A percentile compares a stretch with the other conserved stretches of the same genome.
phyloP scores from a whole-genome alignment of 306 rosid genomes.

The Crataegus laevigata region DNA sequence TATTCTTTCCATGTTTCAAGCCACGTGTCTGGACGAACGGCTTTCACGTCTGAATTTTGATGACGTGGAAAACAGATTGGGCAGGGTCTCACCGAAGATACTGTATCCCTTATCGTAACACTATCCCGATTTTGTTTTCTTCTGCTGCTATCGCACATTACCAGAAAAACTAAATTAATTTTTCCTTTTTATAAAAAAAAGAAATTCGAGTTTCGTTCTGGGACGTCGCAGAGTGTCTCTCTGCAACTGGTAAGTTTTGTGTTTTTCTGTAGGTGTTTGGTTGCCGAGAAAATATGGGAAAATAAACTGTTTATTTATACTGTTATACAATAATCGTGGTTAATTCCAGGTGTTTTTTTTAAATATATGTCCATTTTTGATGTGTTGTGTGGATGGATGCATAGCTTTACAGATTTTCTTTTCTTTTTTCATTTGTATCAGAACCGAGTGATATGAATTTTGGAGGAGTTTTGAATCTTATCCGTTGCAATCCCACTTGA shows the following conservation, averaged over 20 bases:
- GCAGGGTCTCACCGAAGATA: slow-evolving; percentile 2
- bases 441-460: not conserved
- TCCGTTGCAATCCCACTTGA: not conserved
- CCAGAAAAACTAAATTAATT: not conserved
- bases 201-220: not conserved
- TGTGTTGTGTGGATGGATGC: not conserved
- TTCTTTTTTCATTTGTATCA: not conserved
- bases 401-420: not conserved
- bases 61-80: not conserved
- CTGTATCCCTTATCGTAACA: not conserved
- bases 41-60: too few relatives aligned
- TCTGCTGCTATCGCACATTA: not conserved
- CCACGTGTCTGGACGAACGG: too few relatives aligned
- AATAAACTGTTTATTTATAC: not conserved
- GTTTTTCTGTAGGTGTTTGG: not conserved
- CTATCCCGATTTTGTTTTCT: not conserved
- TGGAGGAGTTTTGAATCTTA: not conserved
- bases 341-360: not conserved
- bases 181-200: not conserved
- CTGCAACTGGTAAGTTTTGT: not conserved
- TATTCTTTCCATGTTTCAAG: too few relatives aligned
- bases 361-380: too few relatives aligned
- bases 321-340: not conserved
- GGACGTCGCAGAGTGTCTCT: not conserved
- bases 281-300: not conserved